These are phyloP conservation scores for Plasmodium malariae DNA, from an alignment of 169 alveolate species.

Conservation along the genomic window DNA sequence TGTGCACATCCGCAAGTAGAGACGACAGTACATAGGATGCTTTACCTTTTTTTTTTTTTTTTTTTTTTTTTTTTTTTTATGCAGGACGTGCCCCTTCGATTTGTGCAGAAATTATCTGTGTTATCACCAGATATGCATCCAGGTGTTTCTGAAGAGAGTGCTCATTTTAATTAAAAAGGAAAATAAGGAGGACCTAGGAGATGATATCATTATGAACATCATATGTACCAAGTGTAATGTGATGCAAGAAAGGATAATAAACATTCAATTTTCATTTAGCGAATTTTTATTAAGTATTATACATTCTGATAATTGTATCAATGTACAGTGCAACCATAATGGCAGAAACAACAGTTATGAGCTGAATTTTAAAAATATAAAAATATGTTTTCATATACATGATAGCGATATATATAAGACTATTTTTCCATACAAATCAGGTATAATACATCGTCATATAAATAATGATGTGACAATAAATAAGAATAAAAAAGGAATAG, in stretches of 20 bases:
- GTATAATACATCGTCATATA: too few relatives aligned
- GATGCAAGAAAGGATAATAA: constrained; percentile 15
- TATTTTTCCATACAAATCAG: too few relatives aligned
- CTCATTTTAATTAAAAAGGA: constrained; percentile 35
- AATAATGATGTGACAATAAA: too few relatives aligned
- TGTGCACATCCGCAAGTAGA: too few relatives aligned
- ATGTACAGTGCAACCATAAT: constrained; percentile 32
- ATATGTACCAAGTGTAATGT: constrained; percentile 43
- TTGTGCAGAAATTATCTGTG: constrained; percentile 34
- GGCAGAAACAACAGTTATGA: constrained; percentile 49
- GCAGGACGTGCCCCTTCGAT: constrained; percentile 63
- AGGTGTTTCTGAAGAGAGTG: constrained; percentile 39
- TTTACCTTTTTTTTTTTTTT: background rate
- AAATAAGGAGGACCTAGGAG: constrained; percentile 11
- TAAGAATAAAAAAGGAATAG: too few relatives aligned
- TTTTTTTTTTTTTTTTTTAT: background rate
- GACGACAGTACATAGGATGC: too few relatives aligned
- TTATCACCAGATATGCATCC: constrained; percentile 70
- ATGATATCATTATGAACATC: constrained; percentile 28
- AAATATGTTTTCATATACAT: constrained; percentile 14
- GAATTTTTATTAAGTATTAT: constrained; percentile 48
- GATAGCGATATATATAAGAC: constrained; percentile 37
- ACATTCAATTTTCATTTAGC: constrained; percentile 24
- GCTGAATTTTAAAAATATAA: constrained; percentile 34
- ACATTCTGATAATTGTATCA: constrained; percentile 41